Conservation (phyloP, 805 yeast genomes). For the Yarrowia porcina region DNA sequence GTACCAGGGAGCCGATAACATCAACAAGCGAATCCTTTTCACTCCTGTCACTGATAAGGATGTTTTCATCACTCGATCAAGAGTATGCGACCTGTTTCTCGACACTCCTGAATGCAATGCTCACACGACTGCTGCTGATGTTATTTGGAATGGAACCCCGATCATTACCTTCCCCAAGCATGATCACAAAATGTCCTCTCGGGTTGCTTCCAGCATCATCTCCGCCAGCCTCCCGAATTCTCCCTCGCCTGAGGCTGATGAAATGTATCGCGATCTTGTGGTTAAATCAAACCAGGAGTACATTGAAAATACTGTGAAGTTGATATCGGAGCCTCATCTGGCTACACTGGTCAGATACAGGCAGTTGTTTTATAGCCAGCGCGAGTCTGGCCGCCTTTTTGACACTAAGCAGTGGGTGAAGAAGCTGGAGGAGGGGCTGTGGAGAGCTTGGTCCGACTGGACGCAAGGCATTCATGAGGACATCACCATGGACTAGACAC, state of each 20-base stretch:
- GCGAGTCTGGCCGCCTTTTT: neutral
- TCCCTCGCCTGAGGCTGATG: neutral
- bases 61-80: conserved; percentile 35
- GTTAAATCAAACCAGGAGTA: neutral
- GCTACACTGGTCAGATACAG: neutral
- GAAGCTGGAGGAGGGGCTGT: neutral
- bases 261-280: neutral
- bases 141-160: conserved; percentile 39
- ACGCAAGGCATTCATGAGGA: neutral
- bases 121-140: conserved; percentile 40
- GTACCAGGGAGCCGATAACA: conserved; percentile 30
- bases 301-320: neutral
- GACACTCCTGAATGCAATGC: conserved; percentile 41
- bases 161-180: conserved; percentile 37
- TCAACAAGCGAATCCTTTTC: conserved; percentile 34
- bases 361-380: neutral
- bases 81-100: conserved; percentile 37
- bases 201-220: conserved; percentile 37
- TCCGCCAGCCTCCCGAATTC: conserved; percentile 34
- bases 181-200: conserved; percentile 30
- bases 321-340: neutral
- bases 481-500: neutral
- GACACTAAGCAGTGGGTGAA: neutral
- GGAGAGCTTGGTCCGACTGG: neutral
- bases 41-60: conserved; percentile 39